These are phyloP conservation scores for Macrophomina tecta DNA, from an alignment of 2,329 filamentous ascomycete genomes.

Conservation along the genomic window DNA sequence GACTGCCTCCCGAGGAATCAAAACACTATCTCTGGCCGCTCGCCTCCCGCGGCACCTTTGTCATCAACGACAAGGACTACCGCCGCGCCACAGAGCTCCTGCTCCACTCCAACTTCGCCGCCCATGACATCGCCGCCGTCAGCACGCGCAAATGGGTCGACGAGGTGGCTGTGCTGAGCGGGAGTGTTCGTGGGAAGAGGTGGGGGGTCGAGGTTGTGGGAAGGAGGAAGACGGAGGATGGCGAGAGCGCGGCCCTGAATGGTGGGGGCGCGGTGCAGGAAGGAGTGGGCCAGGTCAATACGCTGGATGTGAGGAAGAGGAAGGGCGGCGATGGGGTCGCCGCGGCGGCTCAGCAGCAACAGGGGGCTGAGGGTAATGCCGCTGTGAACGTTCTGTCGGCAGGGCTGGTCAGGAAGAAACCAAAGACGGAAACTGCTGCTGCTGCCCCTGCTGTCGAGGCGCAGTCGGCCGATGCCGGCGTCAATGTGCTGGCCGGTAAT, in stretches of 20 bases:
- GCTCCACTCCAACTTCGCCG: slow-evolving; percentile 75
- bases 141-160: slow-evolving; percentile 74
- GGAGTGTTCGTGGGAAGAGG: not conserved
- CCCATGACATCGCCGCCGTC: slow-evolving; percentile 63
- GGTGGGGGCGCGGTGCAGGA: not conserved
- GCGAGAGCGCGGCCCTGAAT: not conserved
- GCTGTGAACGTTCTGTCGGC: slow-evolving; percentile 12
- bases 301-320: slow-evolving; percentile 42
- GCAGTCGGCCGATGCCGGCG: not conserved
- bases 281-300: not conserved
- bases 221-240: not conserved
- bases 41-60: slow-evolving; percentile 65
- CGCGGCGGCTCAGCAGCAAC: not conserved
- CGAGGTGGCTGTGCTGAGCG: slow-evolving; percentile 61
- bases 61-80: slow-evolving; percentile 70
- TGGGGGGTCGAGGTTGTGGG: slow-evolving; percentile 17
- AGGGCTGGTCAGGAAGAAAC: slow-evolving; percentile 18
- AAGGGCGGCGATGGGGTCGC: slow-evolving; percentile 35
- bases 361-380: not conserved
- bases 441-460: not conserved
- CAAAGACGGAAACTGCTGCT: slow-evolving; percentile 23
- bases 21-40: slow-evolving; percentile 71
- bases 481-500: slow-evolving; percentile 29
- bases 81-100: slow-evolving; percentile 72
- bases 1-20: slow-evolving; percentile 40